A percentile compares a stretch with the other conserved stretches of the same genome.
Conservation (phyloP, 139 green algal genomes). For the Chlamydomonas urium region DNA sequence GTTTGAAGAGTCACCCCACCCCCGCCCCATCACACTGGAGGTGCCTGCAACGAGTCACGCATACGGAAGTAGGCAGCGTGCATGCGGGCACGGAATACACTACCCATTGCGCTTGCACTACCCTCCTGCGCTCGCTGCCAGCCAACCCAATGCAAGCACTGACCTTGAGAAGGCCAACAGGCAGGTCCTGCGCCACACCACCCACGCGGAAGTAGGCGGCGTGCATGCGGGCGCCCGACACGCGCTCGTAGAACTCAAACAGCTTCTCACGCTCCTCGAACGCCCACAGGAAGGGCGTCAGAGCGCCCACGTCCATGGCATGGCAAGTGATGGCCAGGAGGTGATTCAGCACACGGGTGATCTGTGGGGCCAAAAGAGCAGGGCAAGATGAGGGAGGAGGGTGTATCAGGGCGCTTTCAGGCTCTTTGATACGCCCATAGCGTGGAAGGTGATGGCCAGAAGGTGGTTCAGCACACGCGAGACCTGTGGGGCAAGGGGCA, state of each 20-base stretch:
- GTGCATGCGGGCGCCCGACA: conserved; percentile 74
- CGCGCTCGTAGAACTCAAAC: conserved; percentile 85
- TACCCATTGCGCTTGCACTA: not conserved
- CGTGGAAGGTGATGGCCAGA: conserved; percentile 56
- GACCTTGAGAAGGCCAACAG: conserved; percentile 63
- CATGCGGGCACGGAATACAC: conserved; percentile 53
- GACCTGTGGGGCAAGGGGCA: too few species aligned
- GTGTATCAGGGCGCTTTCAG: too few species aligned
- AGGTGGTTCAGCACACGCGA: conserved; percentile 81
- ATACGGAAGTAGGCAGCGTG: conserved; percentile 72
- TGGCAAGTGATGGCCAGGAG: conserved; percentile 66
- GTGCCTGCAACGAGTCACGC: conserved; percentile 12
- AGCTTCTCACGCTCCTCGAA: conserved; percentile 88
- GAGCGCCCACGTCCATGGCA: conserved; percentile 69
- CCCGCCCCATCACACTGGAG: not conserved
- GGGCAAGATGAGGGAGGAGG: too few species aligned
- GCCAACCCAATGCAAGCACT: not conserved
- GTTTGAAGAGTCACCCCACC: not conserved
- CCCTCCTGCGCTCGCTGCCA: too few species aligned
- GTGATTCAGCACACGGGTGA: conserved; percentile 84
- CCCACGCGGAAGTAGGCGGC: conserved; percentile 74
- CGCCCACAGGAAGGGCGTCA: conserved; percentile 82
- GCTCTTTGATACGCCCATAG: too few species aligned
- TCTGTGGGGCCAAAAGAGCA: conserved; percentile 35
- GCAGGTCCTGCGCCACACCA: conserved; percentile 68